Conservation (phyloP, 257 asterid species). For the Solanum virginianum region DNA sequence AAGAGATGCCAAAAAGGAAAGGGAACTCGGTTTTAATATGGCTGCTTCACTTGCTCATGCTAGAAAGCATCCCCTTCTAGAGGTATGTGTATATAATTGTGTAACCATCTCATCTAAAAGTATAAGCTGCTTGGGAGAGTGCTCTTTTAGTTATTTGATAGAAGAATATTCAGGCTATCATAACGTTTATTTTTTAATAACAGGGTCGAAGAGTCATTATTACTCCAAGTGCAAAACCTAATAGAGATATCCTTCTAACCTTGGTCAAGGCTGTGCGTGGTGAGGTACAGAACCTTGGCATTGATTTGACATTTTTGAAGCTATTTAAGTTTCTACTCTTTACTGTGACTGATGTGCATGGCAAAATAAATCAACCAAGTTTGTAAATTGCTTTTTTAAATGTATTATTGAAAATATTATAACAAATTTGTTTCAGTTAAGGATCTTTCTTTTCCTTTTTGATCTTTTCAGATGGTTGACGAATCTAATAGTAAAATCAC, state of each 20-base stretch:
- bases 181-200: conserved; percentile 4
- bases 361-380: neutral
- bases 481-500: conserved; percentile 7
- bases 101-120: neutral
- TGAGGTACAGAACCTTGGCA: conserved; percentile 31
- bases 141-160: neutral
- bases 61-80: conserved; percentile 45
- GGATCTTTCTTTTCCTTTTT: neutral
- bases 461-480: conserved; percentile 36
- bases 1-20: conserved; percentile 78
- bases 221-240: conserved; percentile 59
- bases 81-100: conserved; percentile 19
- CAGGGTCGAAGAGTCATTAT: conserved; percentile 51
- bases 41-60: conserved; percentile 49
- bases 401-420: neutral
- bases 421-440: neutral
- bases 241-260: conserved; percentile 30
- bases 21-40: conserved; percentile 60
- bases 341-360: neutral
- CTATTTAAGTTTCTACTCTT: neutral
- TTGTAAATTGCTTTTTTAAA: neutral
- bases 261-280: conserved; percentile 62
- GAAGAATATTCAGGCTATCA: neutral
- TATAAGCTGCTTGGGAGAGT: neutral
- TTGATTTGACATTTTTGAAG: neutral